phyloP scores from a whole-genome alignment of 441 rosid species.

The Sinapis alba region DNA sequence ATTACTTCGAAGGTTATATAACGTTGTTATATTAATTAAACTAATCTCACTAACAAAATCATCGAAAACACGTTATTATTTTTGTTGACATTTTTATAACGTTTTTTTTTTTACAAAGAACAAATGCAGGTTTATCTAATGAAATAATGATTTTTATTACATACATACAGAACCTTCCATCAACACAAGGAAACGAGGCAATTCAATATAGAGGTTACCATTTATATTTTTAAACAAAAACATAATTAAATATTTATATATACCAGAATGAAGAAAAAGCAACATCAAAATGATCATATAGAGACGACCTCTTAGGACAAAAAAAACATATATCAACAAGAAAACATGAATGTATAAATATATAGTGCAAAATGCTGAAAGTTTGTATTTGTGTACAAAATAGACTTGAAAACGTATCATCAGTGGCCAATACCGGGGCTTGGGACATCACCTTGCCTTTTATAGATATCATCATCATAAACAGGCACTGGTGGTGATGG shows the following conservation, averaged over 20 bases:
- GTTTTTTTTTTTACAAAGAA: not conserved
- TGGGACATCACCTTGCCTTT: conserved; percentile 57
- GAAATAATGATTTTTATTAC: not conserved
- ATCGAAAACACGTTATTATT: no score
- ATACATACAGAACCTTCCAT: not conserved
- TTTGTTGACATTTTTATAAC: no score
- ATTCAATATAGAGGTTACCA: not conserved
- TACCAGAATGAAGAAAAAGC: conserved; percentile 5
- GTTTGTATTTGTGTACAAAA: not conserved
- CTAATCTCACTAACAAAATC: not conserved
- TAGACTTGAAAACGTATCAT: conserved; percentile 24
- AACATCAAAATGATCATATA: conserved; percentile 5
- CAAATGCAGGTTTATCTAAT: not conserved
- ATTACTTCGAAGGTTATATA: not conserved
- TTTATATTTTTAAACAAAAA: not conserved
- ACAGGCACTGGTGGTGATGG: conserved; percentile 38
- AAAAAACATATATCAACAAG: conserved; percentile 23
- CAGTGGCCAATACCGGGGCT: conserved; percentile 56
- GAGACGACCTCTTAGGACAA: not conserved
- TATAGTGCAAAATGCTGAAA: conserved; percentile 1
- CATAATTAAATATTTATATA: not conserved
- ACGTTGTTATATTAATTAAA: not conserved
- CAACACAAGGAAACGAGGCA: not conserved
- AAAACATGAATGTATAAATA: conserved; percentile 17
- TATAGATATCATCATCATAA: conserved; percentile 44